Evolutionary conservation across 495 filamentous ascomycete genomes (phyloP).

Genomic region (Sabuloglossum arenarium): DNA sequence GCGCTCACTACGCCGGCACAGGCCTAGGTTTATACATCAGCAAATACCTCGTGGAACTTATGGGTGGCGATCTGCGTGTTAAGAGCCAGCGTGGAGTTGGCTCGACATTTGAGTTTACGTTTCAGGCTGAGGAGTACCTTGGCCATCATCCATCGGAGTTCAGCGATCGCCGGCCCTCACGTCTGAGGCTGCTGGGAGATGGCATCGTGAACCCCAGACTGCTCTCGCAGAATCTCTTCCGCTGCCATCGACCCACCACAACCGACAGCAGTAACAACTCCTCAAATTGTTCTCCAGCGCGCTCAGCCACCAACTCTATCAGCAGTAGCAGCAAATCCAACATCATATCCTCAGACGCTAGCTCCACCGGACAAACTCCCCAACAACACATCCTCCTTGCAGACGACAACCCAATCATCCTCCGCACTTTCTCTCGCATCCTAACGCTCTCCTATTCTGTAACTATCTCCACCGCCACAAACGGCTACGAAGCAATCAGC

Average conservation of each 20-base stretch:
- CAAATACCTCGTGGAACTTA: constrained; percentile 52
- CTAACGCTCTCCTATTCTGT: constrained; percentile 16
- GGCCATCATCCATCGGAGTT: not conserved
- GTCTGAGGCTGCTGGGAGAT: not conserved
- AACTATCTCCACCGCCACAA: constrained; percentile 33
- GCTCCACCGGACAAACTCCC: constrained; percentile 1
- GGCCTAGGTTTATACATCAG: constrained; percentile 73
- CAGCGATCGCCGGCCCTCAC: not conserved
- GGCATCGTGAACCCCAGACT: too few species aligned
- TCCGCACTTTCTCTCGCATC: constrained; percentile 42
- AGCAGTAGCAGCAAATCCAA: not conserved
- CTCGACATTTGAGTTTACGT: constrained; percentile 78
- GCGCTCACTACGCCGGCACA: constrained; percentile 63
- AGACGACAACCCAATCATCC: constrained; percentile 67
- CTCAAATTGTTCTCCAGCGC: not conserved
- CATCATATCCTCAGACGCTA: not conserved
- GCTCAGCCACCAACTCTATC: not conserved
- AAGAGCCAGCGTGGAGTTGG: constrained; percentile 47
- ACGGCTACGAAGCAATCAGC: constrained; percentile 57
- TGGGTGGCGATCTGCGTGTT: constrained; percentile 72
- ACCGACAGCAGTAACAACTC: not conserved
- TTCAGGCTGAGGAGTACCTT: constrained; percentile 27
- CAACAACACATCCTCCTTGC: constrained; percentile 50
- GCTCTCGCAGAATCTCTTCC: not conserved
- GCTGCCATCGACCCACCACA: not conserved